Evolutionary conservation across 2,329 filamentous ascomycete species (phyloP).

Genomic region (Cladobotryum mycophilum): DNA sequence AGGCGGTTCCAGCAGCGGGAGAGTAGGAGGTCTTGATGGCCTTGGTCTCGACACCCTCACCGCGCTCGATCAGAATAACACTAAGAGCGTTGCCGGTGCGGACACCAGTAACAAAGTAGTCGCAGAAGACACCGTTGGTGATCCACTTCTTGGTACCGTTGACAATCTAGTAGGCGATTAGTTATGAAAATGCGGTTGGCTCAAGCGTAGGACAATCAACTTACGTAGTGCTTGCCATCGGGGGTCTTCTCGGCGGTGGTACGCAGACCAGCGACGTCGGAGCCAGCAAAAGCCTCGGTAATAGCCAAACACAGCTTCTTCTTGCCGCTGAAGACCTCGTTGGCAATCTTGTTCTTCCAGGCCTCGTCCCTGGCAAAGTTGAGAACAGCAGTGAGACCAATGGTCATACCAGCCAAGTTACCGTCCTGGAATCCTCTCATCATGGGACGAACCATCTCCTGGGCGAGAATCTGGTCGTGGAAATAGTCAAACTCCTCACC

Average conservation of each 20-base stretch:
- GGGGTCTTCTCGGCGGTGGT: conserved; percentile 72
- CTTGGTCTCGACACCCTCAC: conserved; percentile 69
- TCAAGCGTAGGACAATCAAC: conserved; percentile 22
- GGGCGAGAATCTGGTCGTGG: conserved; percentile 69
- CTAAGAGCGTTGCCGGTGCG: conserved; percentile 73
- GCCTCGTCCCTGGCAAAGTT: conserved; percentile 67
- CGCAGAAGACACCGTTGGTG: conserved; percentile 71
- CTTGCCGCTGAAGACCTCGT: conserved; percentile 69
- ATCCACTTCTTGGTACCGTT: conserved; percentile 83
- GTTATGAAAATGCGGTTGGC: not conserved
- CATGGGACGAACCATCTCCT: conserved; percentile 66
- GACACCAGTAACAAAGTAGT: conserved; percentile 80
- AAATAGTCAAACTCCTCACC: conserved; percentile 84
- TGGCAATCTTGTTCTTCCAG: conserved; percentile 60
- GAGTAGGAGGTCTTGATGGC: conserved; percentile 79
- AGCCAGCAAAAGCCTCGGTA: conserved; percentile 80
- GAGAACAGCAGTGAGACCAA: conserved; percentile 71
- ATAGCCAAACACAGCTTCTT: conserved; percentile 88
- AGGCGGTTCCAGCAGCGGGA: conserved; percentile 69
- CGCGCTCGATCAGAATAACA: conserved; percentile 68
- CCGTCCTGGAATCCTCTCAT: conserved; percentile 80
- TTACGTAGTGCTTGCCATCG: conserved; percentile 65
- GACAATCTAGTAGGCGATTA: conserved; percentile 37
- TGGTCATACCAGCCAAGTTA: conserved; percentile 81
- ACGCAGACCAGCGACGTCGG: conserved; percentile 70